These are phyloP conservation scores for Irpex sp. DNA, from an alignment of 1,284 basidiomycete species.

Conservation along the genomic window DNA sequence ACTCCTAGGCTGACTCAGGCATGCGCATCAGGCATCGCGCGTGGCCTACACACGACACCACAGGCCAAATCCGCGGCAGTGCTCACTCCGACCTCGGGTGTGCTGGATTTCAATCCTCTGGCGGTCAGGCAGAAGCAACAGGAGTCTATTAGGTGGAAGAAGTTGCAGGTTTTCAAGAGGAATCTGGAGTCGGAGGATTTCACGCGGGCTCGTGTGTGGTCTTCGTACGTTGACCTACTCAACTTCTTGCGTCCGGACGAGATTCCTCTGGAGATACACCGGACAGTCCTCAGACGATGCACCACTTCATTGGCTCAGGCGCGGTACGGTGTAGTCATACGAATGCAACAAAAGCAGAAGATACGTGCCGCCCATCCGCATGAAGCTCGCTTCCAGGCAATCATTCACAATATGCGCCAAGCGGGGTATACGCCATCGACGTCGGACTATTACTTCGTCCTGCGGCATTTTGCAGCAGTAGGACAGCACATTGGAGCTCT, in stretches of 20 bases:
- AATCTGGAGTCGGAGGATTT: slow-evolving; percentile 34
- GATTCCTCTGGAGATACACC: slow-evolving; percentile 63
- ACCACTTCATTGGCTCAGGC: slow-evolving; percentile 43
- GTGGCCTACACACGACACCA: background rate
- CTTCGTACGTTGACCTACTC: slow-evolving; percentile 53
- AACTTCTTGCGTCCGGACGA: slow-evolving; percentile 39
- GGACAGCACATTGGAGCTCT: slow-evolving; percentile 60
- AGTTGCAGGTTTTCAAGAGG: slow-evolving; percentile 29
- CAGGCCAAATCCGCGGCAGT: background rate
- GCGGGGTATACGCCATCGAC: slow-evolving; percentile 45
- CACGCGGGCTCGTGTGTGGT: slow-evolving; percentile 42
- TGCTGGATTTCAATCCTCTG: background rate
- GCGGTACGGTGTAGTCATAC: slow-evolving; percentile 38
- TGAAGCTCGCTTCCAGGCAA: slow-evolving; percentile 58
- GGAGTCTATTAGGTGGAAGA: slow-evolving; percentile 19
- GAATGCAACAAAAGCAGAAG: slow-evolving; percentile 30
- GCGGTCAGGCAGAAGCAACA: background rate
- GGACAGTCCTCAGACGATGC: slow-evolving; percentile 62
- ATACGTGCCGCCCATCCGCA: slow-evolving; percentile 41
- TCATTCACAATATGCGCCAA: slow-evolving; percentile 66
- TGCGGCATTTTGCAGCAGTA: slow-evolving; percentile 69
- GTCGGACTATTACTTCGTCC: slow-evolving; percentile 69
- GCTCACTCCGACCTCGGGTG: background rate
- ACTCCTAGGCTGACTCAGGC: background rate
- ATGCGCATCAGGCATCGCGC: background rate